Evolutionary conservation across 2,329 filamentous ascomycete genomes (phyloP).

Genomic region (Ophiocordyceps camponoti-floridani): DNA sequence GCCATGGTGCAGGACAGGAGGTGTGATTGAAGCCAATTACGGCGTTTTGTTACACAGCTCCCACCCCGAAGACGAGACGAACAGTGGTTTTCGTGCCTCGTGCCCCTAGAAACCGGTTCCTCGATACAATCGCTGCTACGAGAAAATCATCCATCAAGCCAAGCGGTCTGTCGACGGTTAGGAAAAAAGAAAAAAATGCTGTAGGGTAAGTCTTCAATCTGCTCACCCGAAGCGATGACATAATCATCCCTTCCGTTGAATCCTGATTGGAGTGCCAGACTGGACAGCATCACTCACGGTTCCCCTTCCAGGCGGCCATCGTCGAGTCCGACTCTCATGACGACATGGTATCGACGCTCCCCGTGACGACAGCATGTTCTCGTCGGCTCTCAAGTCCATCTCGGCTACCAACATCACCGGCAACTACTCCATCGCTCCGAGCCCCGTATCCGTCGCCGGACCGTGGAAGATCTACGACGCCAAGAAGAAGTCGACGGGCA

Average conservation of each 20-base stretch:
- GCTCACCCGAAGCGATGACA: too few species aligned
- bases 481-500: constrained; percentile 89
- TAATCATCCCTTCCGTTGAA: too few species aligned
- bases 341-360: constrained; percentile 10
- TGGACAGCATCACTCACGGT: too few species aligned
- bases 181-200: too few species aligned
- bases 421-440: constrained; percentile 71
- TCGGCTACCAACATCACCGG: constrained; percentile 75
- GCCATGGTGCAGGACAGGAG: constrained; percentile 7
- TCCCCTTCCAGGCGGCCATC: too few species aligned
- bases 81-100: neutral
- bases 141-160: too few species aligned
- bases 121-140: too few species aligned
- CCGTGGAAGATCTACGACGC: constrained; percentile 97
- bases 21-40: neutral
- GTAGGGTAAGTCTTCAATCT: too few species aligned
- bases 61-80: neutral
- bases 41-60: neutral
- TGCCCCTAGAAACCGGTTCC: too few species aligned
- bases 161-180: too few species aligned
- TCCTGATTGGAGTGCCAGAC: too few species aligned
- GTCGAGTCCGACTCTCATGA: neutral
- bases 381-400: constrained; percentile 84
- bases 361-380: constrained; percentile 50
- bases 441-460: constrained; percentile 62